These are phyloP conservation scores for Williopsis jadinii DNA, from an alignment of 1,139 yeast genomes.

Conservation along the genomic window DNA sequence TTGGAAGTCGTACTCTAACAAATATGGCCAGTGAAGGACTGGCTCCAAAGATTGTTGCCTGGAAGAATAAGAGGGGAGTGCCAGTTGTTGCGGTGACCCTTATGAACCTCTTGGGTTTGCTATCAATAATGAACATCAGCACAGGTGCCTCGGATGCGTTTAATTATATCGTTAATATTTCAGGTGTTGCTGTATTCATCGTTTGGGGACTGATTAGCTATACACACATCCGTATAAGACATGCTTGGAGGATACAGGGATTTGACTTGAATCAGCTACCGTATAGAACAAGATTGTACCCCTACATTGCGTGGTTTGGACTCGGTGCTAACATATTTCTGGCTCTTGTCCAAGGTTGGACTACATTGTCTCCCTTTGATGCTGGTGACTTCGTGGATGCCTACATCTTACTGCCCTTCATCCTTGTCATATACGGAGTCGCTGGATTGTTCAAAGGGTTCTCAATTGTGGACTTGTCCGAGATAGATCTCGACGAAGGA, in stretches of 20 bases:
- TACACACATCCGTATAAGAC: constrained; percentile 72
- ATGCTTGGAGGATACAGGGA: constrained; percentile 61
- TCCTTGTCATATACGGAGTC: constrained; percentile 15
- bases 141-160: constrained; percentile 61
- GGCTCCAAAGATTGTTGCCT: constrained; percentile 51
- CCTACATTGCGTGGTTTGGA: constrained; percentile 21
- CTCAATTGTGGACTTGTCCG: constrained; percentile 13
- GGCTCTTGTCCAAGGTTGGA: constrained; percentile 24
- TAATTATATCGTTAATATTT: constrained; percentile 73
- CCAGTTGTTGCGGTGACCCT: constrained; percentile 41
- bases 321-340: constrained; percentile 19
- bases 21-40: constrained; percentile 51
- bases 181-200: constrained; percentile 82
- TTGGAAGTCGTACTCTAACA: constrained; percentile 51
- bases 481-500: constrained; percentile 20
- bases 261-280: constrained; percentile 18
- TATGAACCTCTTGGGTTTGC: constrained; percentile 41
- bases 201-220: constrained; percentile 79
- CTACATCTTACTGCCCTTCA: constrained; percentile 22
- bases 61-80: constrained; percentile 52
- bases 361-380: constrained; percentile 22
- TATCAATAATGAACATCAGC: constrained; percentile 51
- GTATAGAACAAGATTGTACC: constrained; percentile 16
- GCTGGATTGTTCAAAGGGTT: constrained; percentile 19
- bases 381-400: constrained; percentile 24